Conservation (phyloP, 164 flowering plant genomes). For the Taxillus chinensis region DNA sequence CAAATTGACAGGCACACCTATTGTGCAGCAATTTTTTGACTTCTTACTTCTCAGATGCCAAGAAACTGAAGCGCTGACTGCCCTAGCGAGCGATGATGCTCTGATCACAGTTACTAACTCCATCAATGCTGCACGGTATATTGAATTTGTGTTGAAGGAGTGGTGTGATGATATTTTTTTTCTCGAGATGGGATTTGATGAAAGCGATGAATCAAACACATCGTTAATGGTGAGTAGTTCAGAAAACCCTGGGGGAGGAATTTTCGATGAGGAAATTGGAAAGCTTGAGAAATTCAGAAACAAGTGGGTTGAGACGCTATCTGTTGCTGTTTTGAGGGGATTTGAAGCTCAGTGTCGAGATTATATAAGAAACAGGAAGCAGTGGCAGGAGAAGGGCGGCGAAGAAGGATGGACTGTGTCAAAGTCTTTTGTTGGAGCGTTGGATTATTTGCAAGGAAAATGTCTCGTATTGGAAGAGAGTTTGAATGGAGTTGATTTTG, state of each 20-base stretch:
- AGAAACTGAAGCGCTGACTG: conserved; percentile 97
- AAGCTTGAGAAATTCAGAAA: conserved; percentile 51
- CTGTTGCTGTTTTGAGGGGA: conserved; percentile 74
- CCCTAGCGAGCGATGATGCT: conserved; percentile 68
- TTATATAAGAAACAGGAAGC: conserved; percentile 70
- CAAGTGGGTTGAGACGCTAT: conserved; percentile 76
- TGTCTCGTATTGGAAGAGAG: conserved; percentile 36
- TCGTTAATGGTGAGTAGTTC: conserved; percentile 7
- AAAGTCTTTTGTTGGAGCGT: conserved; percentile 49
- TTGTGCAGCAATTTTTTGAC: conserved; percentile 51
- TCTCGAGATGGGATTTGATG: conserved; percentile 57
- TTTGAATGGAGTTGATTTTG: conserved; percentile 65
- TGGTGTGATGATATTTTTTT: conserved; percentile 82
- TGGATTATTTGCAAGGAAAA: conserved; percentile 79
- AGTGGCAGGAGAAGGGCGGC: conserved; percentile 73
- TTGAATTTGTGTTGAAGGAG: conserved; percentile 62
- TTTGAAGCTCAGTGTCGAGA: conserved; percentile 69
- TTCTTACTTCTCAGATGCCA: conserved; percentile 64
- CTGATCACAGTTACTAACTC: conserved; percentile 60
- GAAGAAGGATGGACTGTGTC: conserved; percentile 62
- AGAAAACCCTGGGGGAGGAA: conserved; percentile 24
- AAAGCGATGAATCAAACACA: conserved; percentile 4
- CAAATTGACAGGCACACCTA: conserved; percentile 47
- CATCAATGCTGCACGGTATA: conserved; percentile 57
- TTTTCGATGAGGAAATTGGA: conserved; percentile 50